Evolutionary conservation across 139 green algal species (phyloP).

Genomic region (Tetraselmis striata): DNA sequence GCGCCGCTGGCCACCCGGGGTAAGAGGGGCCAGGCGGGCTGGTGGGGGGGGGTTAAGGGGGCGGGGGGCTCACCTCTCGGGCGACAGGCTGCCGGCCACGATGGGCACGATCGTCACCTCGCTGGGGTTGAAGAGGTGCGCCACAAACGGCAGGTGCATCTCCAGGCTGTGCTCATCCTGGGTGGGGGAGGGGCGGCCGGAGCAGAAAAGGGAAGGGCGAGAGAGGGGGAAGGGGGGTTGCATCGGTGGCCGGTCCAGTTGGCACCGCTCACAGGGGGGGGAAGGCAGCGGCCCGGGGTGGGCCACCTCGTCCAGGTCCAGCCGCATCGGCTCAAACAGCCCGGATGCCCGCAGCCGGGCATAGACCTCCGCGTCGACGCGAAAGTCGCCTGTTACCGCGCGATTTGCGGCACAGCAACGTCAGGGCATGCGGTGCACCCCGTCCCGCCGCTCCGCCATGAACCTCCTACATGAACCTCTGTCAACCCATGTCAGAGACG

Average conservation of each 20-base stretch:
- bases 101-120: slow-evolving; percentile 85
- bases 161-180: slow-evolving; percentile 93
- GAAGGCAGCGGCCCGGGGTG: no score
- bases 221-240: no score
- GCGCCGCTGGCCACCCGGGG: no score
- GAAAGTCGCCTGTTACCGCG: slow-evolving; percentile 50
- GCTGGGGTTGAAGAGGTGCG: slow-evolving; percentile 34
- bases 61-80: slow-evolving; percentile 41
- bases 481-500: no score
- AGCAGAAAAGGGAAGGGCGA: not conserved
- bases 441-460: no score
- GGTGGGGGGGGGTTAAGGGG: no score
- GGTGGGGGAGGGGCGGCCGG: not conserved
- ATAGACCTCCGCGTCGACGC: slow-evolving; percentile 76
- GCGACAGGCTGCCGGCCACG: slow-evolving; percentile 78
- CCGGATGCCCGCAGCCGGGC: slow-evolving; percentile 59
- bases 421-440: no score
- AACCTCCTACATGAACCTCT: no score
- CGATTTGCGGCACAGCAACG: no score
- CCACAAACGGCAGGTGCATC: slow-evolving; percentile 90
- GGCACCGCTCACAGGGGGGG: no score
- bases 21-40: no score
- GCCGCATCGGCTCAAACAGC: slow-evolving; percentile 68
- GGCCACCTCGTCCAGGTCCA: slow-evolving; percentile 72
- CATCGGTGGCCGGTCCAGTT: no score